Evolutionary conservation across 2,329 filamentous ascomycete species (phyloP).

Genomic region (Talaromyces albobiverticillius): DNA sequence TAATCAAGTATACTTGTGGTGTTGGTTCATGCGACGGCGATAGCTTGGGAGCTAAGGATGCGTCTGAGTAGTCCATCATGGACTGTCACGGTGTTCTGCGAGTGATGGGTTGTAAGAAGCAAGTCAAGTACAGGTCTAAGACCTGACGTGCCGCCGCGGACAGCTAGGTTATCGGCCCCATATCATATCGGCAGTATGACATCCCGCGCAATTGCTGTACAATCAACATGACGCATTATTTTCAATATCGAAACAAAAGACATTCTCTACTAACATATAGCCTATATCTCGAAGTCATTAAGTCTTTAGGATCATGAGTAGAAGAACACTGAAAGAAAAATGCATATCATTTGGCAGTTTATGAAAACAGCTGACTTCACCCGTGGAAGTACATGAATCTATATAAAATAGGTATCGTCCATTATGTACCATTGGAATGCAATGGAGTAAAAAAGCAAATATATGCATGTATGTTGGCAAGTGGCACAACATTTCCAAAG

Average conservation of each 20-base stretch:
- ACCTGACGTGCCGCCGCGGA: not conserved
- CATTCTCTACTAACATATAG: no score
- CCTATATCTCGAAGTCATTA: no score
- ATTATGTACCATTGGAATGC: not conserved
- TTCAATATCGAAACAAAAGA: no score
- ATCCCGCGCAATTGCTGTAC: no score
- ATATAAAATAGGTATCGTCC: constrained; percentile 3
- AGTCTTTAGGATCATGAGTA: no score
- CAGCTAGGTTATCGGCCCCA: not conserved
- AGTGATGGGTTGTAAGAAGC: not conserved
- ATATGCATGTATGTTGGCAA: not conserved
- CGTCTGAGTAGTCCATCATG: constrained; percentile 9
- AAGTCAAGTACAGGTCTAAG: not conserved
- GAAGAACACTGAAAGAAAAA: no score
- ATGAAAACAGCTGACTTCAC: not conserved
- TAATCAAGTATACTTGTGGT: constrained; percentile 65
- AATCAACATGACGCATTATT: no score
- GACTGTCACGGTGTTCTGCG: constrained; percentile 2
- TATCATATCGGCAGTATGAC: no score
- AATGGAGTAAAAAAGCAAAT: not conserved
- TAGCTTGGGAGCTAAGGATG: constrained; percentile 15
- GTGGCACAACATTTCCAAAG: not conserved
- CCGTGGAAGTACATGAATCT: not conserved
- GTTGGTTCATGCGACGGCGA: constrained; percentile 18
- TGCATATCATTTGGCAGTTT: not conserved